Base-by-base conservation (phyloP, 1,284 basidiomycete species). In the Mrakiaceae sp. region DNA sequence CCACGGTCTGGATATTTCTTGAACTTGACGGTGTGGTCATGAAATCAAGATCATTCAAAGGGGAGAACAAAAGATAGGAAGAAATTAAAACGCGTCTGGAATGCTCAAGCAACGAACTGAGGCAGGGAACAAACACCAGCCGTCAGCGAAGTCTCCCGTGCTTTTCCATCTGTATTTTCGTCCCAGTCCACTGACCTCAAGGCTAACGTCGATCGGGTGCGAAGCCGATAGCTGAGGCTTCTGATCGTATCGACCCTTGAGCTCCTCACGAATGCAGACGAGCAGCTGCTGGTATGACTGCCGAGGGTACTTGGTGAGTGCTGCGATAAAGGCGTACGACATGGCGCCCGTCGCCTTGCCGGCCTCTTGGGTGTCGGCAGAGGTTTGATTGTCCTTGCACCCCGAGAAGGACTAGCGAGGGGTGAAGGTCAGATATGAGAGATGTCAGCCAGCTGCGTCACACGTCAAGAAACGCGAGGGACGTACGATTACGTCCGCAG, bases 271-370 rank as follows among this genome's bases (percentile, higher is more conserved):
- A 66, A 95, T 81, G 49, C 79, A 83, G 67, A 79, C 76, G n/a
- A 94, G 81, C 4, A 95, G 82, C 72, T 88, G 82, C 71, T 86
- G 83, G 71, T 93, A 95, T 68, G 83, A 88, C 75, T 88, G 89
- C 68, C 86, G 81, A 10, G 82, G 81, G 72, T 87, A 85, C 71
- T 79, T 77, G 7, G 73, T 78, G 54, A 90, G 78, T 6, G 81
- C 80, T 40, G 80, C 75, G 67, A 88, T 85, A 74, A 91, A 90
- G 46, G 87, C 93, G 64, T 76, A 78, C 16, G 74, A 76, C 90
- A 93, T 93, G 2, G 90, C 90, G 55, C 93, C 94, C 1, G 89
- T 91, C 4, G 87, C 90, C 63, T 81, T 79, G 2, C 90, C 90
- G 4, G 83, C 83, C 74, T 93, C 88, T 62, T 81, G 79, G 0